Evolutionary conservation across 2,329 filamentous ascomycete genomes (phyloP).

Genomic region (Hymenoscyphus occultus): DNA sequence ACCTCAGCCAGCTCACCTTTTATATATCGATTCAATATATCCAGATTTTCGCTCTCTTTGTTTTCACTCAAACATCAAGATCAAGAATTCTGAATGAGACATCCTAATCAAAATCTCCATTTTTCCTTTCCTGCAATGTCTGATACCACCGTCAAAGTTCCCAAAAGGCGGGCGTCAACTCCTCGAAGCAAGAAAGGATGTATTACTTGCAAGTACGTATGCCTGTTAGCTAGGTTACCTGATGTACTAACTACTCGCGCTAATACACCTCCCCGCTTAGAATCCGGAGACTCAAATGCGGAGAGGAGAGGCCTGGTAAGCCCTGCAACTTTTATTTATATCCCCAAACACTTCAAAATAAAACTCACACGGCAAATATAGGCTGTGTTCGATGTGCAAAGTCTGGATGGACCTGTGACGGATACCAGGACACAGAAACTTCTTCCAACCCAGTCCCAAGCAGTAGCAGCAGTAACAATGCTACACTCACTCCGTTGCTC

Average conservation of each 20-base stretch:
- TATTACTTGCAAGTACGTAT: conserved; percentile 65
- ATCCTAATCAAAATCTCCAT: neutral
- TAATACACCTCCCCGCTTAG: conserved; percentile 19
- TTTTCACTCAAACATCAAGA: neutral
- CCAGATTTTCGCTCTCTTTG: neutral
- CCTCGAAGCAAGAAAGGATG: conserved; percentile 50
- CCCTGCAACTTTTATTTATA: neutral
- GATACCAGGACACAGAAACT: conserved; percentile 22
- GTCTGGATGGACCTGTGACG: conserved; percentile 32
- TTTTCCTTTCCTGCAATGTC: conserved; percentile 7
- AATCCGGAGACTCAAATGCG: conserved; percentile 34
- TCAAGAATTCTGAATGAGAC: neutral
- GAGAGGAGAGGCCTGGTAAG: conserved; percentile 28
- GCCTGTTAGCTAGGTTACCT: neutral
- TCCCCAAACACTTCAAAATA: neutral
- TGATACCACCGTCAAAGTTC: conserved; percentile 11
- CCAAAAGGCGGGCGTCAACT: conserved; percentile 21
- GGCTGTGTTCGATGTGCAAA: conserved; percentile 29
- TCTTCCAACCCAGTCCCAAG: neutral
- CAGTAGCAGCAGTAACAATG: neutral
- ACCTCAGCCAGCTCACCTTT: neutral
- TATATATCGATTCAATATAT: neutral
- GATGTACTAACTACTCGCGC: neutral
- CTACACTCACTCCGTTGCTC: conserved; percentile 10
- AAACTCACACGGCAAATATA: neutral